Conservation (phyloP, 345 rosid genomes). For the Kandelia obovata region DNA sequence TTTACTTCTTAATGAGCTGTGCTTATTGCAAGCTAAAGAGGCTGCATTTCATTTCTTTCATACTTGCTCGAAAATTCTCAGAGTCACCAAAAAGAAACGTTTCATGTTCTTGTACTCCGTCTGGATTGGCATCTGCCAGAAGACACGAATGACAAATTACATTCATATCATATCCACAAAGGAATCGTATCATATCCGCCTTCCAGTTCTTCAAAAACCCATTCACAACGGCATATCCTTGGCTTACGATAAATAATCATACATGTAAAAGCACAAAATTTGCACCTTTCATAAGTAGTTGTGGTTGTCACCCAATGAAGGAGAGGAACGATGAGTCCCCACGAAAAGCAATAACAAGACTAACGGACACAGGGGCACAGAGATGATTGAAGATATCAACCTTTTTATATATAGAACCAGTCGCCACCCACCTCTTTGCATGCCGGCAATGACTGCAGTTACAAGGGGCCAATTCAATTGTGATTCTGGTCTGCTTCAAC, state of each 20-base stretch:
- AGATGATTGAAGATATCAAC: conserved; percentile 7
- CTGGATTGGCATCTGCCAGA: too few species aligned
- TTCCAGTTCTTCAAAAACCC: too few species aligned
- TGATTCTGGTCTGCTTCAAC: neutral
- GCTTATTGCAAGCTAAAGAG: neutral
- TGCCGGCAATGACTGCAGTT: conserved; percentile 26
- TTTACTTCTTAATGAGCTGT: neutral
- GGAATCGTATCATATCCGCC: neutral
- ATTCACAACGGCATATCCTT: too few species aligned
- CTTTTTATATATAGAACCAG: conserved; percentile 29
- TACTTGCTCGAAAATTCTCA: too few species aligned
- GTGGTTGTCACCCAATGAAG: too few species aligned
- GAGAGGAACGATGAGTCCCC: too few species aligned
- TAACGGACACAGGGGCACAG: too few species aligned
- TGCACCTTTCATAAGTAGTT: neutral
- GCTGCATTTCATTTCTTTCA: neutral
- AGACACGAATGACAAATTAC: too few species aligned
- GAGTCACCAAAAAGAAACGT: neutral
- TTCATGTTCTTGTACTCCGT: too few species aligned
- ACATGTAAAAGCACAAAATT: neutral
- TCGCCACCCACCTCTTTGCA: neutral
- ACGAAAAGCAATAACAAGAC: too few species aligned
- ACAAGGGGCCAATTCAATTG: conserved; percentile 33
- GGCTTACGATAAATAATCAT: too few species aligned
- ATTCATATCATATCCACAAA: neutral